Base-by-base conservation (phyloP, 345 rosid species). In the Rhizophora mangle region DNA sequence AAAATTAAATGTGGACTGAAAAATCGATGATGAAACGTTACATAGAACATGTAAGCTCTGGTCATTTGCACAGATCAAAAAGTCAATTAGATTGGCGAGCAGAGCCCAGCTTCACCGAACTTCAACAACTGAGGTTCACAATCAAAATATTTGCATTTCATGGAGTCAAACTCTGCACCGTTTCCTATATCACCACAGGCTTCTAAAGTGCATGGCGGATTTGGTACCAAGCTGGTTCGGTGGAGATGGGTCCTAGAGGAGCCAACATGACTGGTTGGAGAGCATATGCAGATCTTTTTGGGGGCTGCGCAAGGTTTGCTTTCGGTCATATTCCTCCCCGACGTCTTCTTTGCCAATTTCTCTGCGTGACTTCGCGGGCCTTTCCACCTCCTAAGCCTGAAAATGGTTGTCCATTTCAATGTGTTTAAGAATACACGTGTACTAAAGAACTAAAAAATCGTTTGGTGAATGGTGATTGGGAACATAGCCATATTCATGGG, bases 211-310 rank as follows among this genome's bases (percentile, higher is more conserved):
- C n/a, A 56, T 31, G 60, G 27, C 3, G n/a, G 3, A 27, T 46
- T 26, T 56, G 18, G 53, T n/a, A 47, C 8, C 10, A 32, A 5
- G 19, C 55, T 57, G 18, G 37, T 10, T 26, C 76, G 71, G 68
- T 80, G 84, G 47, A 80, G 74, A 54, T 76, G 74, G 67, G 79
- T 78, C 63, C 68, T 71, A 46, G 63, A 71, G 2, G 74, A 71
- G 13, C 68, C 68, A 20, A 49, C 32, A 55, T 70, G 61, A 30
- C 36, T 69, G 10, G 73, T 60, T 15, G 68, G 61, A 34, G 60
- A 51, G 39, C 74, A 55, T 1, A 63, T 63, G 55, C 74, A 63
- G 29, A 18, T 71, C 43, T 27, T 72, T 46, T 27, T 32, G 7
- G 55, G 7, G 5, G n/a, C 36, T 11, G 4, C 36, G 3, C 2